A percentile compares a stretch with the other conserved stretches of the same genome.
Conservation (phyloP, 192 early-diverging fungal species). For the Cladochytrium replicatum region DNA sequence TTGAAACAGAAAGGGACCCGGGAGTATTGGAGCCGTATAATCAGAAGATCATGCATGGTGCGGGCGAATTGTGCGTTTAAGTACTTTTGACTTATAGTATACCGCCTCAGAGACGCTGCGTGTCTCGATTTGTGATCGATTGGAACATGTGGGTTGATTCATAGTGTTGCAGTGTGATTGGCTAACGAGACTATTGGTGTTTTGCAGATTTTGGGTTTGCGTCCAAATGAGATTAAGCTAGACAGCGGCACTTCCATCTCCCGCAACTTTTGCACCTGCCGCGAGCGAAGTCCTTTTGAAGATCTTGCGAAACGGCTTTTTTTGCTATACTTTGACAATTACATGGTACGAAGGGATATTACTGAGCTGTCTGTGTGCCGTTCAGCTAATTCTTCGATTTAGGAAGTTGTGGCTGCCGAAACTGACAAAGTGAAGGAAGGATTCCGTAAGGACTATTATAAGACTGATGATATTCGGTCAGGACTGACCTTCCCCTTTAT, state of each 20-base stretch:
- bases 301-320: conserved; percentile 49
- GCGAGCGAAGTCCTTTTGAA: conserved; percentile 31
- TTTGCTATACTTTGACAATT: conserved; percentile 43
- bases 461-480: too few species aligned
- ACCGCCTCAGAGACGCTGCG: conserved; percentile 43
- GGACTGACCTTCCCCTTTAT: too few species aligned
- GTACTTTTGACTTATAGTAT: background rate
- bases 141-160: conserved; percentile 28
- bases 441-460: too few species aligned
- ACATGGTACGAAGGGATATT: conserved; percentile 18
- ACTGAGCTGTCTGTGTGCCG: too few species aligned
- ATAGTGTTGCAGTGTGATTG: background rate
- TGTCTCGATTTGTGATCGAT: conserved; percentile 45
- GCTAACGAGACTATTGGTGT: background rate
- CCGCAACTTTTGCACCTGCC: conserved; percentile 28
- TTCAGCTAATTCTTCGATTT: too few species aligned
- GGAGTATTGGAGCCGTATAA: conserved; percentile 38
- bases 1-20: conserved; percentile 35
- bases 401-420: too few species aligned
- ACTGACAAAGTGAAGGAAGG: too few species aligned
- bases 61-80: conserved; percentile 1
- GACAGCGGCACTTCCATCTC: conserved; percentile 3
- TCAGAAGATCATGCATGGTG: conserved; percentile 51
- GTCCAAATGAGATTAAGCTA: background rate
- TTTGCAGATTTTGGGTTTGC: background rate